phyloP scores from a whole-genome alignment of 23 red algal genomes.

The Gracilaria vermiculophylla region DNA sequence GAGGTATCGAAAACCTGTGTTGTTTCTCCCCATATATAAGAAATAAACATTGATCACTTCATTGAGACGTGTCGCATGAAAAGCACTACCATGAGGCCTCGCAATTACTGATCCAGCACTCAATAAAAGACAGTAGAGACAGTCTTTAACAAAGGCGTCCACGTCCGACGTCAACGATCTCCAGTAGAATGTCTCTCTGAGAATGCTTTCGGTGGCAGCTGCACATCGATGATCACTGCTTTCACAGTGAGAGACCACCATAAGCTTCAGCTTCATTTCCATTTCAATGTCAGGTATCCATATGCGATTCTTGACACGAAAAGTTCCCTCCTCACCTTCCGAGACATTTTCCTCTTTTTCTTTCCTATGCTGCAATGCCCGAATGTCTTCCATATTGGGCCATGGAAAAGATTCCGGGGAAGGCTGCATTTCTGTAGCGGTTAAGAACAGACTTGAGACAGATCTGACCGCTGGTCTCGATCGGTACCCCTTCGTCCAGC shows the following conservation, averaged over 20 bases:
- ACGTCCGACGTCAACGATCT: not conserved
- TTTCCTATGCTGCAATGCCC: not conserved
- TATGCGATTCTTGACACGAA: not conserved
- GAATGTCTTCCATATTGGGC: not conserved
- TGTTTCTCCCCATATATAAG: constrained; percentile 9
- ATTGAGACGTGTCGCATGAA: constrained; percentile 12
- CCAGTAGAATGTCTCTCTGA: constrained; percentile 17
- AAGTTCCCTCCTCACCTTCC: not conserved
- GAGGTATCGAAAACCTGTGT: not conserved
- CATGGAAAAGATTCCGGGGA: not conserved
- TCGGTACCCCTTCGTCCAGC: constrained; percentile 24
- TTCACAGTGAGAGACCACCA: constrained; percentile 14
- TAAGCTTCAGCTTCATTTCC: not conserved
- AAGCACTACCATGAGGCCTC: not conserved
- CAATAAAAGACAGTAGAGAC: constrained; percentile 2
- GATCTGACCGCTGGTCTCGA: not conserved
- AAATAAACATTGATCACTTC: constrained; percentile 31
- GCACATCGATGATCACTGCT: not conserved
- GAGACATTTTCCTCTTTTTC: not conserved
- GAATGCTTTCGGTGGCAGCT: constrained; percentile 5
- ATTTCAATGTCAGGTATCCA: constrained; percentile 12
- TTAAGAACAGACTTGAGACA: not conserved
- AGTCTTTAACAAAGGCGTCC: not conserved
- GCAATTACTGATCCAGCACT: not conserved
- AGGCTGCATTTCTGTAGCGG: not conserved